Evolutionary conservation across 345 rosid genomes (phyloP).

Genomic region (Ricinus communis): DNA sequence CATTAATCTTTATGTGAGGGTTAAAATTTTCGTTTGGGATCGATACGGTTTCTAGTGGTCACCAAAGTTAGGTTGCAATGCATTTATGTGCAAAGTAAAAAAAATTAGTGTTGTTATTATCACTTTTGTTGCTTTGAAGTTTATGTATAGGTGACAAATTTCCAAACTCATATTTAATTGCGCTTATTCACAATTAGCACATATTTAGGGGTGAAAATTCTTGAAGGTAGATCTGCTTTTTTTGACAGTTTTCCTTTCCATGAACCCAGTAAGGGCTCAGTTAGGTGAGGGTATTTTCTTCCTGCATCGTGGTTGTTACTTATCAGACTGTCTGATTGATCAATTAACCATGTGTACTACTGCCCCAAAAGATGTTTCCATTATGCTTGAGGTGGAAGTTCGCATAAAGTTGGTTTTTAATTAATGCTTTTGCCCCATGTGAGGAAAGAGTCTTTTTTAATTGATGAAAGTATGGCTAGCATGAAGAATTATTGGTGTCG

Average conservation of each 20-base stretch:
- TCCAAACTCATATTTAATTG: too few relatives aligned
- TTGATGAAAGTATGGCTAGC: constrained; percentile 2
- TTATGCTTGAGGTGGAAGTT: not conserved
- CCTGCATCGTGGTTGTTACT: too few relatives aligned
- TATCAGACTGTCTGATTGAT: too few relatives aligned
- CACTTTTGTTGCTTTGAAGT: not conserved
- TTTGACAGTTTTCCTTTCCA: too few relatives aligned
- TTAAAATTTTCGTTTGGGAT: too few relatives aligned
- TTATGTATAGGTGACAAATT: not conserved
- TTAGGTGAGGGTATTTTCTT: too few relatives aligned
- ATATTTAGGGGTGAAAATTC: too few relatives aligned
- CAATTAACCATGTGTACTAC: not conserved
- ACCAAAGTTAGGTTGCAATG: not conserved
- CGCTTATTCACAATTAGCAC: too few relatives aligned
- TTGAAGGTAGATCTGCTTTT: too few relatives aligned
- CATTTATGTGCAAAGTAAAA: not conserved
- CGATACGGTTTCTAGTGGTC: not conserved
- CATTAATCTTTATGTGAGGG: too few relatives aligned
- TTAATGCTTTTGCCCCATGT: constrained; percentile 16
- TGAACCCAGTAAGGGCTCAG: too few relatives aligned
- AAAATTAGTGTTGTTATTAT: not conserved
- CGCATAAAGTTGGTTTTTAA: not conserved
- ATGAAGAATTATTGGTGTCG: constrained; percentile 16
- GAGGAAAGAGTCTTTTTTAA: constrained; percentile 5
- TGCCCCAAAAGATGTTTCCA: not conserved